phyloP scores from a whole-genome alignment of 2,329 filamentous ascomycete genomes.

The Paracorniculantispora psalliotae region DNA sequence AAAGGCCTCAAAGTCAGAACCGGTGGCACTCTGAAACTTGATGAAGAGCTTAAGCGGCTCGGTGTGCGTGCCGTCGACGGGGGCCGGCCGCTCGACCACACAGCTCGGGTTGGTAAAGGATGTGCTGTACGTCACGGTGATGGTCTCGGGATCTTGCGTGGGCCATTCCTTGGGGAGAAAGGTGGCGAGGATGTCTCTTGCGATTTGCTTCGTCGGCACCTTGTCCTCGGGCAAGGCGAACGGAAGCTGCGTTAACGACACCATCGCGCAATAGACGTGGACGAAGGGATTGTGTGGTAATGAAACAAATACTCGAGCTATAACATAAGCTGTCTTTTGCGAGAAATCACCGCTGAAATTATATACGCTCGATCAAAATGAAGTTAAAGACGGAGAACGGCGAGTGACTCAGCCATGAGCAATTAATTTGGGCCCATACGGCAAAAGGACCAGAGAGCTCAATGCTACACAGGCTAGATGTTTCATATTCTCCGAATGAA shows the following conservation, averaged over 20 bases:
- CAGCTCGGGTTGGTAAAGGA: conserved; percentile 16
- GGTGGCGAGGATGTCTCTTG: conserved; percentile 13
- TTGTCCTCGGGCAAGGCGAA: conserved; percentile 14
- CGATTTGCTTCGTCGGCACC: conserved; percentile 11
- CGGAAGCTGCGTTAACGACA: background rate
- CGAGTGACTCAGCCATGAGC: background rate
- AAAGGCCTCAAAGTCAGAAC: conserved; percentile 9
- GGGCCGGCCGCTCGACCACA: conserved; percentile 9
- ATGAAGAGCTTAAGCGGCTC: conserved; percentile 18
- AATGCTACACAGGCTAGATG: too few relatives aligned
- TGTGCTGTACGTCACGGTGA: conserved; percentile 10
- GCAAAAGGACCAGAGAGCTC: background rate
- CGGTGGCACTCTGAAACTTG: conserved; percentile 15
- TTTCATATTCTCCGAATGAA: too few relatives aligned
- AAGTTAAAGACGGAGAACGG: background rate
- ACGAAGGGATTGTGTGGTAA: too few relatives aligned
- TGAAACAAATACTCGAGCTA: too few relatives aligned
- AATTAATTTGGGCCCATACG: background rate
- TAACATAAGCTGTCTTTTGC: background rate
- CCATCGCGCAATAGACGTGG: background rate
- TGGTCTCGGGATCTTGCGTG: conserved; percentile 7
- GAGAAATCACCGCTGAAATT: background rate
- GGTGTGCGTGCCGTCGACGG: background rate
- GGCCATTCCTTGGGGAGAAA: conserved; percentile 18
- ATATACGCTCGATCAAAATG: background rate